Evolutionary conservation across 1,284 basidiomycete genomes (phyloP).

Genomic region (Malassezia yamatoensis): DNA sequence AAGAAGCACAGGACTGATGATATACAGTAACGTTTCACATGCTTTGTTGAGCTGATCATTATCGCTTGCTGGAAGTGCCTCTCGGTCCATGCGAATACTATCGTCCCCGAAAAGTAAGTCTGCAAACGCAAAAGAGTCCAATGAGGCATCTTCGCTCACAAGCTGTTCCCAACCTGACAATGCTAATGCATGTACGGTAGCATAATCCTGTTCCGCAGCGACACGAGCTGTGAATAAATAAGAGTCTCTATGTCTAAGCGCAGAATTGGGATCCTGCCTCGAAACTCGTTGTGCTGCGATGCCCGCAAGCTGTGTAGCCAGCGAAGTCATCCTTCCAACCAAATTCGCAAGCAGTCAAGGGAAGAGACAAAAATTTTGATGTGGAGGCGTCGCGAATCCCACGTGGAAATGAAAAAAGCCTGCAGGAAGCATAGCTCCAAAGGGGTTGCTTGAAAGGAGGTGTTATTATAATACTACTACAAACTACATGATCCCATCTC

Average conservation of each 20-base stretch:
- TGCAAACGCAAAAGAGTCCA: constrained; percentile 50
- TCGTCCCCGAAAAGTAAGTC: constrained; percentile 71
- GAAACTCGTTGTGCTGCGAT: constrained; percentile 69
- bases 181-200: constrained; percentile 73
- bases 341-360: constrained; percentile 50
- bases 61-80: constrained; percentile 62
- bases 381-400: too few species aligned
- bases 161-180: constrained; percentile 67
- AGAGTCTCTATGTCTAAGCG: constrained; percentile 56
- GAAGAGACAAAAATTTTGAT: not conserved
- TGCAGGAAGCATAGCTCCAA: too few species aligned
- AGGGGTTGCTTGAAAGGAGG: too few species aligned
- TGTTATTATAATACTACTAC: too few species aligned
- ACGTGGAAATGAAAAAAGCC: too few species aligned
- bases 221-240: constrained; percentile 62
- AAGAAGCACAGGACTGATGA: constrained; percentile 70
- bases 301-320: constrained; percentile 72
- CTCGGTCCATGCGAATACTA: constrained; percentile 67
- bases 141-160: constrained; percentile 38
- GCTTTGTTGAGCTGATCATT: constrained; percentile 58
- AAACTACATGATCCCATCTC: too few species aligned
- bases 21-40: constrained; percentile 60
- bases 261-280: constrained; percentile 58
- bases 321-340: constrained; percentile 55
- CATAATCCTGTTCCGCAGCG: constrained; percentile 53